Base-by-base conservation (phyloP, 495 filamentous ascomycete species). In the Aspergillus baeticus region DNA sequence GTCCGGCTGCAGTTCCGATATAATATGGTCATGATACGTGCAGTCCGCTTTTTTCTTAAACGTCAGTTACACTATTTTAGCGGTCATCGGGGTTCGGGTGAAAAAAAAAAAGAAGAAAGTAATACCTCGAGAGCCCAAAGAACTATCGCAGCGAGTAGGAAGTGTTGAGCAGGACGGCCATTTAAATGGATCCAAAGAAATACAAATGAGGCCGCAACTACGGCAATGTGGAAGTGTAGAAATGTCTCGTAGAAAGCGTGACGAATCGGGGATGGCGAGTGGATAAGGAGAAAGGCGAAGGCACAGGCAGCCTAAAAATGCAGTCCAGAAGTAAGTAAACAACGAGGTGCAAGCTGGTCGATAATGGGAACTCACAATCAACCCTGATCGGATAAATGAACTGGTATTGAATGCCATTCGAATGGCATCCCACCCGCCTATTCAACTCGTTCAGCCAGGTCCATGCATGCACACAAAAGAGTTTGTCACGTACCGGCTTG, bases 221-320 rank as follows among this genome's bases (percentile, higher is more conserved):
- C 74, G 8, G 74, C 52, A 38, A 89, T 87, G 63, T 91, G 88
- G 21, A 87, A 51, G 35, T 85, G 61, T 57, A 90, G 82, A 73
- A 91, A 91, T 0, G 74, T 81, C 65, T 91, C 88, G 65, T 91
- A 91, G 60, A 84, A 89, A 18, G 87, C 86, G 65, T 90, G 88
- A 33, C 88, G 79, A 48, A 90, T 69, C 26, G 81, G 74, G 26
- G 86, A 89, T 11, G 77, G 70, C 5, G 88, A 84, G 60, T 90
- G 87, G 48, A 88, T 64, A 15, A 77, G 56, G 42, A 91, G 79
- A 35, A 74, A 68, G 21, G 81, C 66, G 57, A 88, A 77, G 2
- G 82, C 78, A 45, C 76, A 63, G 3, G 77, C 78, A 35, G 54
- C 63, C 71, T 69, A 14, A 14, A 41, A 31, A 11, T 26, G 23